Base-by-base conservation (phyloP, 2,329 filamentous ascomycete genomes). In the Aspergillus viridinutans region DNA sequence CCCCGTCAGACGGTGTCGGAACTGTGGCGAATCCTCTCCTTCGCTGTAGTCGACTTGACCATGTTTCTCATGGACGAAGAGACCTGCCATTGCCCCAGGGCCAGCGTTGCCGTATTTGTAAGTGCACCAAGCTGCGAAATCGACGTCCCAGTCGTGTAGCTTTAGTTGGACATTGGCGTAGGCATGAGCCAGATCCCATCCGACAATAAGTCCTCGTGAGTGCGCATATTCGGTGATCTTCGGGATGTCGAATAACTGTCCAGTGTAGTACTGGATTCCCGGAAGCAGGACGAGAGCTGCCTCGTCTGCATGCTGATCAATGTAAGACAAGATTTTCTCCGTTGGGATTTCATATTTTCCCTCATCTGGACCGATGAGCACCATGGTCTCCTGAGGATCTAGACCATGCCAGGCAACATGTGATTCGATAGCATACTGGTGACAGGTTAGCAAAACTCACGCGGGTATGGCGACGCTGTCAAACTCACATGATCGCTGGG, bases 51-150 rank as follows among this genome's bases (percentile, higher is more conserved):
- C 71, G 17, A 74, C 69, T 25, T 62, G 71, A 35, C 87, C 85
- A 69, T 94, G 88, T 49, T 77, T 79, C 67, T 90, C 84, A 70
- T 96, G 90, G 7, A 96, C 88, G 62, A 90, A 96, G 1, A 87
- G 80, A 1, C 89, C 90, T 0, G 83, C 90, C 58, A 94, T 94
- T 7, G 86, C 81, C 1, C 91, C 92, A 0, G 92, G 90, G 0
- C 92, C 91, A 21, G 86, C 85, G 70, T 95, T 95, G 71, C 94
- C 84, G 76, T 96, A 96, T 77, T 96, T 96, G 81, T 96, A 96
- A 7, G 89, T 92, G 76, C 92, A 96, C 92, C 92, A 96, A 56
- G 83, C 89, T 8, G 92, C 91, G 65, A 95, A 95, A 72, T 96
- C 92, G 42, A 94, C 90, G 63, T 89, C 83, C 91, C 91, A 96